Base-by-base conservation (phyloP, 805 yeast genomes). In the Pichia cephalocereana region DNA sequence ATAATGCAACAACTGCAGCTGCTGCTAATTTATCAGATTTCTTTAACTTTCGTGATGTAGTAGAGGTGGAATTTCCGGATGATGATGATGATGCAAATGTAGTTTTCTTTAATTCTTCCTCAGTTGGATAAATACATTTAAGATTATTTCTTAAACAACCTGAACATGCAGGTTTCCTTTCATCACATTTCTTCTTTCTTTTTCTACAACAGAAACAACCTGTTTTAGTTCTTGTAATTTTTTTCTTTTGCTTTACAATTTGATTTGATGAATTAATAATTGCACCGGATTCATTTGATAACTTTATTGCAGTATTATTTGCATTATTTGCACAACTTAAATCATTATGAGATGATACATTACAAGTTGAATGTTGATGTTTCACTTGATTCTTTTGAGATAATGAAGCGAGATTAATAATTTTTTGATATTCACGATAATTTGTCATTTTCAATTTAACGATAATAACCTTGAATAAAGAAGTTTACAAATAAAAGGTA, bases 141-240 rank as follows among this genome's bases (percentile, higher is more conserved):
- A 65, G 54, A 54, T 52, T 57, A 48, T 66, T 66, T 49, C 69
- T 52, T 3, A 55, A 44, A 49, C 70, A 67, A 9, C 69, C 70
- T 0, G 68, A 59, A 47, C 70, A 67, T 6, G 58, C 55, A 4
- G 69, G 69, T 48, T 57, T 58, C 31, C 54, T 46, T 48, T 66
- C 70, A 46, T 66, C 67, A 50, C 70, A 67, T 56, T 67, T 67
- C 67, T 66, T 67, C 65, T 66, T 66, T 44, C 70, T 55, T 43
- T 52, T 60, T 26, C 70, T 63, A 45, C 71, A 67, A 46, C 70
- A 66, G 51, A 63, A 63, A 48, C 71, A 67, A 3, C 71, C 71
- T 2, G 70, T 66, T 45, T 66, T 67, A 3, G 69, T 64, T 47
- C 69, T 57, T 8, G 66, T 62, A 28, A 65, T 65, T 50, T 65